Evolutionary conservation across 2,329 filamentous ascomycete genomes (phyloP).

Genomic region (Stagonosporopsis tanaceti): DNA sequence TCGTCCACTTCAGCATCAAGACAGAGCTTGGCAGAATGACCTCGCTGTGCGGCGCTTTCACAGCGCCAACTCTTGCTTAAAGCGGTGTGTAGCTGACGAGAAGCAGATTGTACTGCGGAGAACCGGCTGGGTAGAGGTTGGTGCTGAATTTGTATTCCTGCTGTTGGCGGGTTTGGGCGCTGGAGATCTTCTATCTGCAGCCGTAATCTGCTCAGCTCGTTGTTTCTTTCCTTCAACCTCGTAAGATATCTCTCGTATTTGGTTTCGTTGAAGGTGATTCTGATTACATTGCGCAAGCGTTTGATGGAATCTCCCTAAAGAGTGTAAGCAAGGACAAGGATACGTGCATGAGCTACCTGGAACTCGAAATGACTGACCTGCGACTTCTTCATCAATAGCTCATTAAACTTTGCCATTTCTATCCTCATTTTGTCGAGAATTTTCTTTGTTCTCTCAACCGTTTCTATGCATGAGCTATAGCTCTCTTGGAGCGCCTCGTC

Average conservation of each 20-base stretch:
- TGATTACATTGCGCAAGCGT: background rate
- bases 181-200: slow-evolving; percentile 1
- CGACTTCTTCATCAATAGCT: background rate
- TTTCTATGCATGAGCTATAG: background rate
- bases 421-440: background rate
- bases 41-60: background rate
- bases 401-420: slow-evolving; percentile 1
- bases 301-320: background rate
- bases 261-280: background rate
- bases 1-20: background rate
- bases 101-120: background rate
- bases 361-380: background rate
- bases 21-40: background rate
- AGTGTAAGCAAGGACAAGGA: no score
- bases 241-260: background rate
- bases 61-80: background rate
- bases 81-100: background rate
- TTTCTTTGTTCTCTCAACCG: background rate
- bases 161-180: background rate
- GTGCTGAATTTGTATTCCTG: background rate
- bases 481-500: background rate
- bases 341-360: no score
- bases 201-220: background rate
- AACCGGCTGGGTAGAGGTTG: background rate
- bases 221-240: background rate